Percentiles rank a stretch among this genome's conserved stretches.
phyloP scores from a whole-genome alignment of 139 green algal species.

The Monoraphidium neglectum region DNA sequence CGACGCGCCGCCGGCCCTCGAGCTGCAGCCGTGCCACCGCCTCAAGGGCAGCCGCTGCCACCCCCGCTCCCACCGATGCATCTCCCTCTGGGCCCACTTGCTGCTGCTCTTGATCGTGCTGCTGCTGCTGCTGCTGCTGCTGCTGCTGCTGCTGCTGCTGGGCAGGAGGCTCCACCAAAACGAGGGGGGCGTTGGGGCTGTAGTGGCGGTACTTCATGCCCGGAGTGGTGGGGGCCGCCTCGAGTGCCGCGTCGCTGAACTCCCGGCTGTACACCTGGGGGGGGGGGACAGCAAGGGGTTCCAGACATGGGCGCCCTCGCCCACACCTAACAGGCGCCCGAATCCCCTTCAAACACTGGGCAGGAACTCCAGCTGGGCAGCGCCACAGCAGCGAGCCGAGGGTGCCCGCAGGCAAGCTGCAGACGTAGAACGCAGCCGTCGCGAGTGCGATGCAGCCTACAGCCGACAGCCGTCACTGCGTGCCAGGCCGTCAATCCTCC shows the following conservation, averaged over 20 bases:
- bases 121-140: background rate
- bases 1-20: background rate
- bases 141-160: background rate
- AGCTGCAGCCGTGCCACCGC: background rate
- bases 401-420: too few relatives aligned
- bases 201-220: constrained; percentile 77
- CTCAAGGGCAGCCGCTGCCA: background rate
- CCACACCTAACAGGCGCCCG: too few relatives aligned
- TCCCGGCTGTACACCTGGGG: constrained; percentile 45
- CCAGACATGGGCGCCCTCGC: too few relatives aligned
- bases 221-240: constrained; percentile 52
- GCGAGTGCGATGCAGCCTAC: too few relatives aligned
- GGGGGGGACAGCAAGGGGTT: too few relatives aligned
- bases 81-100: background rate
- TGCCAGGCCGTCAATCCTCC: too few relatives aligned
- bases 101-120: constrained; percentile 8
- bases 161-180: constrained; percentile 31
- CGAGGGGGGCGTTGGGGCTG: constrained; percentile 45
- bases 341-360: too few relatives aligned
- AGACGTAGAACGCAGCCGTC: too few relatives aligned
- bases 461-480: too few relatives aligned
- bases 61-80: background rate
- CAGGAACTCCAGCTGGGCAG: too few relatives aligned
- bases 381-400: too few relatives aligned
- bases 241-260: constrained; percentile 46